Base-by-base conservation (phyloP, 768 basidiomycete species). In the Kwoniella heveanensis region DNA sequence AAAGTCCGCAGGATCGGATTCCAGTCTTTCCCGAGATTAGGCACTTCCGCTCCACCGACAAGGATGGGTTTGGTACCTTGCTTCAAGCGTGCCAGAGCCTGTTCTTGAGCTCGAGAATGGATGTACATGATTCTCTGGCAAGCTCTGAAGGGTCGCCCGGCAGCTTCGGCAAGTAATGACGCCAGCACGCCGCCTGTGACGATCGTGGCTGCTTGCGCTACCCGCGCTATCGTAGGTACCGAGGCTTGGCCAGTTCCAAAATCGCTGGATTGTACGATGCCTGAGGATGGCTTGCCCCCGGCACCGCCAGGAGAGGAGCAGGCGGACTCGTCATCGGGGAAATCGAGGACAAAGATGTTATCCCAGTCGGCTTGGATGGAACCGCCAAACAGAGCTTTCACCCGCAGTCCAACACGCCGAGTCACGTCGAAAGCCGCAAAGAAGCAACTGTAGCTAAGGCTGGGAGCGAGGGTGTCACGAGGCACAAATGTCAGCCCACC, bases 341-440 rank as follows among this genome's bases (percentile, higher is more conserved):
- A 55, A n/a, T 64, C 56, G 25, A 64, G 17, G n/a, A 62, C 57
- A 13, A 75, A 52, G 48, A 75, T 53, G 58, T 70, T 71, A 25
- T 64, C 46, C 69, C 67, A 75, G 24, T 64, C 63, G 4, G 37
- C 24, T 26, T 63, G 30, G 29, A 65, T 61, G 1, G 30, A 39
- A 1, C 74, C 74, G n/a, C 69, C 70, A 44, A 76, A 71, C 24
- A 76, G 63, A 8, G 72, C 72, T 54, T 77, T 79, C 29, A 77
- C 73, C 2, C 71, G 67, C 10, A 79, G 57, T 21, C 74, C 72
- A 1, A 70, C 57, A 8, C 77, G 61, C 13, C 77, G 46, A 13
- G 77, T 76, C 9, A 76, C 58, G 55, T 79, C 77, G 51, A 79
- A 79, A 0, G 77, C 70, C 21, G 77, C 74, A 59, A 79, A 79